Conservation (phyloP, 2,329 filamentous ascomycete genomes). For the Calycina herbarum region DNA sequence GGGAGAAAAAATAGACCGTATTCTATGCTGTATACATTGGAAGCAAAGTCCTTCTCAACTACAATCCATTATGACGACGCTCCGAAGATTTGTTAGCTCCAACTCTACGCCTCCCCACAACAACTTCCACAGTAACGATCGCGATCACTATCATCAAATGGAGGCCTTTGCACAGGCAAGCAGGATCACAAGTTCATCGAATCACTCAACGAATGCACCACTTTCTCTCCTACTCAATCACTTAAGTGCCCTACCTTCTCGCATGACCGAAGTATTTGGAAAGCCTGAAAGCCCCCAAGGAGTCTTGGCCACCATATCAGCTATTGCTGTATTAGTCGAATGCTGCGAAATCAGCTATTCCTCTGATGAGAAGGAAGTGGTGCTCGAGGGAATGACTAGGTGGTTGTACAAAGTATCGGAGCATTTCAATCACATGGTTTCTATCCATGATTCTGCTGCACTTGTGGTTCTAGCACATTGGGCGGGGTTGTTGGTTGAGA, state of each 20-base stretch:
- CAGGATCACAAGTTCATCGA: background rate
- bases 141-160: background rate
- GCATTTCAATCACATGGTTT: background rate
- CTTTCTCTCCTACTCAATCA: background rate
- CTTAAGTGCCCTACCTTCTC: background rate
- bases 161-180: background rate
- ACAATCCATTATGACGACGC: background rate
- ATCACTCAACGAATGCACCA: background rate
- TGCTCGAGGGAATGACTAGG: background rate
- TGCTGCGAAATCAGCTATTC: background rate
- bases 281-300: background rate
- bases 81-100: background rate
- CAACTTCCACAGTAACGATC: background rate
- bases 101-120: background rate
- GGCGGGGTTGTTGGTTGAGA: background rate
- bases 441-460: too few relatives aligned
- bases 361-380: background rate
- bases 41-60: background rate
- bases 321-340: background rate
- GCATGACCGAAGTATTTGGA: background rate
- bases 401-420: too few relatives aligned
- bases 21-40: background rate
- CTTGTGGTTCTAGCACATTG: background rate
- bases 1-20: background rate
- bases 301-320: background rate